A percentile compares a stretch with the other conserved stretches of the same genome.
phyloP scores from a whole-genome alignment of 176 grass and related monocot species.

The Bothriochloa decipiens region DNA sequence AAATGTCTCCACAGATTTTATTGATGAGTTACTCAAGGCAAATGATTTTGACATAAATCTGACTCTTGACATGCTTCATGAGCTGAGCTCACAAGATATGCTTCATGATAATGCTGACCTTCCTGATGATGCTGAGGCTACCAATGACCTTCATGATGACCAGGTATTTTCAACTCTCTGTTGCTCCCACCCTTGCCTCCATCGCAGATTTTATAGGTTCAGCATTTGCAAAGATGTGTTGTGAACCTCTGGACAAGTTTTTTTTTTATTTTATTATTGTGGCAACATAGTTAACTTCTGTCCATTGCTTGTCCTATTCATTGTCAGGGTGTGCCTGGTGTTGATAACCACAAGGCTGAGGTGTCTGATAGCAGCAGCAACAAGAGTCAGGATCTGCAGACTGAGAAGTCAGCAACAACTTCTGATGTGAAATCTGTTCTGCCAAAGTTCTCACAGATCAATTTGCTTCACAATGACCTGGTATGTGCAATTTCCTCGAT shows the following conservation, averaged over 20 bases:
- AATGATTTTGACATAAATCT: conserved; percentile 46
- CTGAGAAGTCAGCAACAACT: conserved; percentile 20
- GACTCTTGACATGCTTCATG: conserved; percentile 40
- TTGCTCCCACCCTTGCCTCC: not conserved
- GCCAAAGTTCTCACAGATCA: not conserved
- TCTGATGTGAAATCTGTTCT: conserved; percentile 24
- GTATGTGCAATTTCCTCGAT: not conserved
- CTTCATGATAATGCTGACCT: conserved; percentile 24
- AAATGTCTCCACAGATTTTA: conserved; percentile 43
- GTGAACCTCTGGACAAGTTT: not conserved
- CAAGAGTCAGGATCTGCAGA: conserved; percentile 18
- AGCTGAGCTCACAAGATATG: conserved; percentile 37
- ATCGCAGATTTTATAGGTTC: not conserved
- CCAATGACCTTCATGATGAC: not conserved
- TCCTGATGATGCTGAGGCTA: conserved; percentile 20
- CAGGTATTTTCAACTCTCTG: not conserved
- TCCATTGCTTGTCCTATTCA: not conserved
- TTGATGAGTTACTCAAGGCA: conserved; percentile 39
- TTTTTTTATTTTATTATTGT: not conserved
- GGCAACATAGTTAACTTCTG: not conserved
- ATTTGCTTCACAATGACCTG: conserved; percentile 22
- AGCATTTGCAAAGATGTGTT: not conserved
- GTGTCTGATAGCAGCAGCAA: conserved; percentile 22
- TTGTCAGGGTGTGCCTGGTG: conserved; percentile 26
- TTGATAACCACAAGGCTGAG: not conserved